These are phyloP conservation scores for Pseudogymnoascus sp. DNA, from an alignment of 2,329 filamentous ascomycete species.

Conservation along the genomic window DNA sequence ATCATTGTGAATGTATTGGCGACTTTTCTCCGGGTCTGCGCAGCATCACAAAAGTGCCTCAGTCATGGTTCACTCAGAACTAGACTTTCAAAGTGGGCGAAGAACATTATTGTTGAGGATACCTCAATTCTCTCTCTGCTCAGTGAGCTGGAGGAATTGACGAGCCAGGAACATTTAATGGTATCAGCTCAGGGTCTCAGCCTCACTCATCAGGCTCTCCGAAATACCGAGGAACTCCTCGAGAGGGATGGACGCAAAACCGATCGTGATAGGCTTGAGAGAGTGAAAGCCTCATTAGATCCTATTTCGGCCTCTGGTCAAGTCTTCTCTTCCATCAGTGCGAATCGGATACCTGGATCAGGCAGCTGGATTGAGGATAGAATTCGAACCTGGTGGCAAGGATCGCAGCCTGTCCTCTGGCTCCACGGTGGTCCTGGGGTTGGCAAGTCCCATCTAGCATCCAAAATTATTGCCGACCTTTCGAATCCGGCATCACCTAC, in stretches of 20 bases:
- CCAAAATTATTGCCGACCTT: slow-evolving; percentile 6
- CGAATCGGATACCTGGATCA: slow-evolving; percentile 6
- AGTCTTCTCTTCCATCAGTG: neutral
- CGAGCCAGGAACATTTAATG: neutral
- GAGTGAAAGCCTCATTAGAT: neutral
- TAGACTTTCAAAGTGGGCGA: neutral
- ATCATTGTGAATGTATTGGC: slow-evolving; percentile 1
- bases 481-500: neutral
- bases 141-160: neutral
- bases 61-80: neutral
- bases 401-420: slow-evolving; percentile 1
- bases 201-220: neutral
- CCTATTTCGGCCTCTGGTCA: neutral
- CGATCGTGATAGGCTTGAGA: neutral
- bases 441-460: slow-evolving; percentile 6
- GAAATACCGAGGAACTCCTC: neutral
- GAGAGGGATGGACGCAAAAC: neutral
- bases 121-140: neutral
- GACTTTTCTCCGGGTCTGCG: neutral
- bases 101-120: neutral
- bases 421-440: slow-evolving; percentile 5
- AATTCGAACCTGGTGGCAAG: slow-evolving; percentile 4
- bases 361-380: slow-evolving; percentile 8
- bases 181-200: neutral
- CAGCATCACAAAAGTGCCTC: neutral